Base-by-base conservation (phyloP, 805 yeast species). In the Monosporozyma siamensis region DNA sequence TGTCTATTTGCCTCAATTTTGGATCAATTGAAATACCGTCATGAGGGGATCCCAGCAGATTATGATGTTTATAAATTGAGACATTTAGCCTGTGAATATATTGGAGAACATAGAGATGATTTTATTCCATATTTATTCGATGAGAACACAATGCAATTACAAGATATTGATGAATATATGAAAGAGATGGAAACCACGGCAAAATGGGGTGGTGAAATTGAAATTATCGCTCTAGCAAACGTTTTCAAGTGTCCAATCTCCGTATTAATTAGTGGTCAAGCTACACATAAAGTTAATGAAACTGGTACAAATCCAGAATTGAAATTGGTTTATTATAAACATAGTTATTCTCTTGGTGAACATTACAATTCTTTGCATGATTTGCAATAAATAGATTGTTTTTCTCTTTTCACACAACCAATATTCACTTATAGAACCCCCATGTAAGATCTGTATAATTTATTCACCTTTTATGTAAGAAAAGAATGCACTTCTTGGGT, bases 121-220 rank as follows among this genome's bases (percentile, higher is more conserved):
- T 92, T 78, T 56, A 64, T 75, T 4, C 96, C 97, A 12, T 90
- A 82, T 54, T 63, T 90, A 49, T 80, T 87, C 54, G 95, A 86
- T 58, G 96, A 87, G 50, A 68, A 65, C 11, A 82, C 89, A 1
- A 70, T 80, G 68, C 66, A 74, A 6, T 51, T 85, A 46, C 70
- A 72, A 39, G 82, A 83, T 48, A 63, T 89, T 23, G 80, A 74
- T 30, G 75, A 75, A 18, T 92, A 92, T 59, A 73, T 85, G 3
- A 61, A 67, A 3, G 81, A 79, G 48, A 70, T 90, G 44, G 82
- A 74, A 45, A 68, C 61, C n/a, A 86, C 95, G 0, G 79, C 95
- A 0, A 75, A 84, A 69, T 90, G 98, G 98, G 98, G 98, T 21
- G 92, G 95, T 7, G 97, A 92, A 53, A 68, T 87, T 68, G 98